These are phyloP conservation scores for Fusarium veterinarium DNA, from an alignment of 2,329 filamentous ascomycete genomes.

Conservation along the genomic window DNA sequence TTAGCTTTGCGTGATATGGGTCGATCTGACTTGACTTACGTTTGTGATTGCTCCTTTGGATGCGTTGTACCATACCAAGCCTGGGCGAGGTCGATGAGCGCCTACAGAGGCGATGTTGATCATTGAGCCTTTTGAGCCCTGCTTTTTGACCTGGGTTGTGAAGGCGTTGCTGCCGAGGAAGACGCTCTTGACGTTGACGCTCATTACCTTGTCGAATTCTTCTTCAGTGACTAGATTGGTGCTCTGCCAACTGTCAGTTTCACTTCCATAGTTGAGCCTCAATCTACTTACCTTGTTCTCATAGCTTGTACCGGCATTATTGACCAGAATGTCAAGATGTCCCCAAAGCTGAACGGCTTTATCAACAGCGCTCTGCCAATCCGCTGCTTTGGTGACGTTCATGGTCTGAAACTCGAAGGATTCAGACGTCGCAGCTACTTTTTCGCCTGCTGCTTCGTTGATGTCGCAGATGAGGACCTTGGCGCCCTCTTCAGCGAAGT, in stretches of 20 bases:
- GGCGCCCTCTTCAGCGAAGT: constrained; percentile 8
- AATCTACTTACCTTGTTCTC: not conserved
- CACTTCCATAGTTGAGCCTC: fast-evolving
- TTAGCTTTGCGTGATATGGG: not conserved
- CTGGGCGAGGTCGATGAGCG: constrained; percentile 63
- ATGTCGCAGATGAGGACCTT: constrained; percentile 11
- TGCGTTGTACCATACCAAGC: constrained; percentile 77
- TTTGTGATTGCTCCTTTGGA: constrained; percentile 74
- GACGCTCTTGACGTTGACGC: constrained; percentile 10
- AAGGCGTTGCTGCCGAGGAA: constrained; percentile 8
- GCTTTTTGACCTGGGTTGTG: not conserved
- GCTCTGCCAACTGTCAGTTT: not conserved
- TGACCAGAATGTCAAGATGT: constrained; percentile 11
- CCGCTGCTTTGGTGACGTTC: constrained; percentile 4
- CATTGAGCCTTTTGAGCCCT: constrained; percentile 9
- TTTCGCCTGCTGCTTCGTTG: not conserved
- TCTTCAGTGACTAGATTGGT: constrained; percentile 8
- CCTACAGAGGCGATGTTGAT: constrained; percentile 27
- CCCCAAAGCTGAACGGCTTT: not conserved
- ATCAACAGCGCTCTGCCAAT: not conserved
- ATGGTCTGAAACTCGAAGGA: not conserved
- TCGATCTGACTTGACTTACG: constrained; percentile 38
- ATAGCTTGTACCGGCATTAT: constrained; percentile 17
- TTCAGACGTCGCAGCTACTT: not conserved
- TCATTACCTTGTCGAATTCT: constrained; percentile 17